Base-by-base conservation (phyloP, 208 protist species). In the Crithidia expoeki region DNA sequence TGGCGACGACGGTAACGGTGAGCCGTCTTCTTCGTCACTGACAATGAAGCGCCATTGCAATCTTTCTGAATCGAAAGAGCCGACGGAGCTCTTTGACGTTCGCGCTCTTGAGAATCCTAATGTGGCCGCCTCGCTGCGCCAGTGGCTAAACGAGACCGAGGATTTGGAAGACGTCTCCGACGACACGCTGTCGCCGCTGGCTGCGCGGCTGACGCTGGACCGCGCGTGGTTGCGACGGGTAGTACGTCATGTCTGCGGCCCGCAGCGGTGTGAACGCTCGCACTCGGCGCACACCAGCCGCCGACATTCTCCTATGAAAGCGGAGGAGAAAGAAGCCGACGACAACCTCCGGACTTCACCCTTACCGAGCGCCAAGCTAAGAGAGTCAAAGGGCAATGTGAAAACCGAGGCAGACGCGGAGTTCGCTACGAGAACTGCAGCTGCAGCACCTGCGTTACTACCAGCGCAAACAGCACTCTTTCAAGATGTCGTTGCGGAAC, bases 171-270 rank as follows among this genome's bases (percentile, higher is more conserved):
- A 70, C 42, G 56, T 76, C 33, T 4, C 56, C 21, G 72, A 75
- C 16, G 50, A 56, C 30, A 68, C 68, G 17, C 36, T 30, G 14
- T 83, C 78, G 0, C 78, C 78, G 7, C 68, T 83, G 9, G 40
- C 64, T 28, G 63, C 72, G 14, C 53, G 58, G 27, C 68, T 83
- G 32, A 36, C 44, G 32, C 25, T 83, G 25, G 68, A 83, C 36
- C 21, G 68, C 2, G 52, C 49, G 27, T 59, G 49, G 67, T 62
- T 79, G 21, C 70, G 68, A 33, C 21, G 36, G 9, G 40, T 65
- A n/a, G 58, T 68, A n/a, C 42, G 61, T 21, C 44, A n/a, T 2
- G 7, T 28, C 55, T 27, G 38, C 33, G 33, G 46, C 19, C 27
- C 34, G 38, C 25, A 23, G 25, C 58, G 12, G 58, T 28, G 6